Conservation (phyloP, 768 basidiomycete species). For the Inosperma sp. region DNA sequence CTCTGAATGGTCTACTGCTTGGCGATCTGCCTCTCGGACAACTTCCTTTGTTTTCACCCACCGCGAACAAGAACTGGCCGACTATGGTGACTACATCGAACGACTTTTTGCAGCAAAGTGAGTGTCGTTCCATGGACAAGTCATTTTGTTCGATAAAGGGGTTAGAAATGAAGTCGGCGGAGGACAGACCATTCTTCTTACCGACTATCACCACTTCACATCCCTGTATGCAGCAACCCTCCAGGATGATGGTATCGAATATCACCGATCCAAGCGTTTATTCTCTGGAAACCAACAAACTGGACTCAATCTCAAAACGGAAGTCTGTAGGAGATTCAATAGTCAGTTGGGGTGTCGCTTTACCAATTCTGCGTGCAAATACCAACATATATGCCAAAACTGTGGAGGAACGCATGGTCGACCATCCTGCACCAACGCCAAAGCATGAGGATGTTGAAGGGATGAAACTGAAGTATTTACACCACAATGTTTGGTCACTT, state of each 20-base stretch:
- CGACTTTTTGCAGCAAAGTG: no score
- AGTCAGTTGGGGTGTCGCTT: no score
- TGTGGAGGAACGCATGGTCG: not conserved
- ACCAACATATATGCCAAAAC: conserved; percentile 20
- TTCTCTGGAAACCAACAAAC: no score
- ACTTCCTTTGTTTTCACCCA: conserved; percentile 19
- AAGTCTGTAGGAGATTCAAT: no score
- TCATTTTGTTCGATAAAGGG: no score
- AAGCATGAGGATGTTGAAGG: not conserved
- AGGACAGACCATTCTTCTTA: conserved; percentile 13
- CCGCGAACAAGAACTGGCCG: conserved; percentile 17
- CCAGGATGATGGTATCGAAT: no score
- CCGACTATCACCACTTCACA: no score
- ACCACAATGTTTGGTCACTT: conserved; percentile 15
- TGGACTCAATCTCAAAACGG: no score
- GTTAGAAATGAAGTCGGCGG: conserved; percentile 13
- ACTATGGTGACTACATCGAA: no score
- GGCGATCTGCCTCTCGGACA: conserved; percentile 13
- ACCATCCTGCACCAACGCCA: not conserved
- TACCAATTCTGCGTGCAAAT: no score
- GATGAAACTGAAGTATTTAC: conserved; percentile 11
- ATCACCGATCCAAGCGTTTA: not conserved
- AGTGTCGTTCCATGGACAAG: no score
- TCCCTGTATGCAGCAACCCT: conserved; percentile 16
- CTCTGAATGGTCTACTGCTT: conserved; percentile 25